Base-by-base conservation (phyloP, 805 yeast genomes). In the Teunomyces panamensis region DNA sequence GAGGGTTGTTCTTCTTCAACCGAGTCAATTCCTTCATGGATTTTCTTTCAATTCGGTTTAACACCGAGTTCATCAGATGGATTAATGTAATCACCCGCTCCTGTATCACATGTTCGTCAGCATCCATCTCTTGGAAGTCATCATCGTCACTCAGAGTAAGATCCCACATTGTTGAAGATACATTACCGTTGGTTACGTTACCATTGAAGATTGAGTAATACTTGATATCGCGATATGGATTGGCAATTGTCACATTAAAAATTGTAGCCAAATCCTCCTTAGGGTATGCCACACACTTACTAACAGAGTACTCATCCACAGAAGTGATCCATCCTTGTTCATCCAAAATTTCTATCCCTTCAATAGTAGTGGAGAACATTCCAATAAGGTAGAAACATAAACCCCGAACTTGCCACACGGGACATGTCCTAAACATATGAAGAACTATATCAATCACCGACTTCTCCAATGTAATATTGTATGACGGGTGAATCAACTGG, bases 271-370 rank as follows among this genome's bases (percentile, higher is more conserved):
- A 16, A 7, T 49, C 54, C 4, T 29, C 29, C n/a, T 42, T 44
- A 4, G 56, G 56, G 27, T 53, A 53, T 24, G 56, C 51, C 48
- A 53, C 46, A 11, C 51, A 37, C n/a, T 42, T 44, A 20, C 55
- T 50, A 8, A 34, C 44, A 17, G 46, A 29, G 17, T 53, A 51
- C n/a, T 48, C 30, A 35, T 53, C 52, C 28, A 42, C 42, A 7
- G 50, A 51, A 11, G 49, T 51, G 3, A 52, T 48, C 97, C 97
- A 92, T 1, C 83, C 83, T 46, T 78, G 71, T 56, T 89, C 96
- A 59, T 89, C 96, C 47, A 91, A 68, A 11, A 90, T 81, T 59
- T 91, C 97, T 17, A 83, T 75, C 0, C 98, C 98, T 57, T 88
- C 89, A 11, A 69, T 71, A 0, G 96, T 88, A 17, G 75, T 74